Evolutionary conservation across 2,329 filamentous ascomycete species (phyloP).

Genomic region (Calonectria crousiana): DNA sequence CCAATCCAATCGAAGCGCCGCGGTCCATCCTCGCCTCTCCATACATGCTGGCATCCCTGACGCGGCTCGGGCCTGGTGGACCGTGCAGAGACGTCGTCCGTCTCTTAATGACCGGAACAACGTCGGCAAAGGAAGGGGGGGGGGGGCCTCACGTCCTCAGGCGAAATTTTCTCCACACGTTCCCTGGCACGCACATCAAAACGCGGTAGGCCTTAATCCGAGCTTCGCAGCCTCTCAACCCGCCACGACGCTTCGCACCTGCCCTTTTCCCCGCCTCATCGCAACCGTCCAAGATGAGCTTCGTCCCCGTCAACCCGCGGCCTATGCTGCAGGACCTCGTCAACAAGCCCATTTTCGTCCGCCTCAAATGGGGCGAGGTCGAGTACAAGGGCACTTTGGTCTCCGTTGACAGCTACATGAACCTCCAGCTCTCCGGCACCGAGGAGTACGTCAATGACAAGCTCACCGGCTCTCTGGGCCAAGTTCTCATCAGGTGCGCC

Average conservation of each 20-base stretch:
- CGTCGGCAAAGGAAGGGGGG: no score
- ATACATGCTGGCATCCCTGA: not conserved
- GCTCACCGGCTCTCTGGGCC: conserved; percentile 85
- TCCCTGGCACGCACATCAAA: conserved; percentile 10
- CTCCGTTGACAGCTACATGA: conserved; percentile 98
- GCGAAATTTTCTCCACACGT: conserved; percentile 3
- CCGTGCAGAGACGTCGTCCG: not conserved
- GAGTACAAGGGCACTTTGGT: conserved; percentile 96
- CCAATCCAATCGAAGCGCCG: not conserved
- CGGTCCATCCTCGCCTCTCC: not conserved
- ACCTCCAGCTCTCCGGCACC: conserved; percentile 90
- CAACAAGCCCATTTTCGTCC: conserved; percentile 90
- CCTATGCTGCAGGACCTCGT: conserved; percentile 95
- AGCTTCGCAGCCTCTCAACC: conserved; percentile 7
- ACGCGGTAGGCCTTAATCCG: conserved; percentile 13
- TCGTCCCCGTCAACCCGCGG: conserved; percentile 95
- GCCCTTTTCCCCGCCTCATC: not conserved
- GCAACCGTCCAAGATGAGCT: conserved; percentile 49
- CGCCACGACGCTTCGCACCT: not conserved
- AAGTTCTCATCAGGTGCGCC: conserved; percentile 88
- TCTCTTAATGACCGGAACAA: not conserved
- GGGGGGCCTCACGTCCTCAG: conserved; percentile 15
- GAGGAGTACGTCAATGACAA: conserved; percentile 94
- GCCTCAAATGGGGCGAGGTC: conserved; percentile 97
- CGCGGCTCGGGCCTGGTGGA: not conserved